Percentiles rank a stretch among this genome's conserved stretches.
phyloP scores from a whole-genome alignment of 495 filamentous ascomycete species.

The Xylaria telfairii region DNA sequence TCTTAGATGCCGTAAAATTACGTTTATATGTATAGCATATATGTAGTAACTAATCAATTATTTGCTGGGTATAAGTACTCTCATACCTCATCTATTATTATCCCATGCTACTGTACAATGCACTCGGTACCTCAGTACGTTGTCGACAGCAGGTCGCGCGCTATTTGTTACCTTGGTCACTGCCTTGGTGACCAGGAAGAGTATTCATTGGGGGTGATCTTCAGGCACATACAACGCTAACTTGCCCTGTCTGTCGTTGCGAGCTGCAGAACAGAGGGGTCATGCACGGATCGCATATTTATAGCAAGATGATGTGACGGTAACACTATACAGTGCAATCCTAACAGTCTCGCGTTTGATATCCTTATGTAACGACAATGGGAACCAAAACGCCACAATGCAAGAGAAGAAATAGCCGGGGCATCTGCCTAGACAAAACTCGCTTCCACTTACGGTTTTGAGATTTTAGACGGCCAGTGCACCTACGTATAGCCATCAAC shows the following conservation, averaged over 20 bases:
- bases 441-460: slow-evolving; percentile 12
- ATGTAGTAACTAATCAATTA: too few species aligned
- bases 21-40: too few species aligned
- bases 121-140: not conserved
- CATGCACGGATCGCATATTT: slow-evolving; percentile 21
- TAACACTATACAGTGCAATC: slow-evolving; percentile 10
- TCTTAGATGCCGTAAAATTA: too few species aligned
- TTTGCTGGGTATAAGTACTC: not conserved
- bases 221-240: slow-evolving; percentile 25
- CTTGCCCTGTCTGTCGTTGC: not conserved
- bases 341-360: not conserved
- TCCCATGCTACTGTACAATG: not conserved
- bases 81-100: slow-evolving; percentile 4
- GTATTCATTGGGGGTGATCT: slow-evolving; percentile 8
- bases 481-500: not conserved
- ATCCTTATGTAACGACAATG: not conserved
- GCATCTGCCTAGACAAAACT: not conserved
- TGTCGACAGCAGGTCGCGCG: not conserved
- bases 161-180: too few species aligned
- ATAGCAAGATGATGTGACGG: slow-evolving; percentile 23
- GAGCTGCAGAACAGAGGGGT: slow-evolving; percentile 1
- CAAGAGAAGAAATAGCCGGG: not conserved
- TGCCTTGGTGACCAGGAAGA: not conserved
- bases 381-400: not conserved
- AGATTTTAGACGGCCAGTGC: not conserved